phyloP scores from a whole-genome alignment of 192 early-diverging fungal species.

The Entomortierella beljakovae region DNA sequence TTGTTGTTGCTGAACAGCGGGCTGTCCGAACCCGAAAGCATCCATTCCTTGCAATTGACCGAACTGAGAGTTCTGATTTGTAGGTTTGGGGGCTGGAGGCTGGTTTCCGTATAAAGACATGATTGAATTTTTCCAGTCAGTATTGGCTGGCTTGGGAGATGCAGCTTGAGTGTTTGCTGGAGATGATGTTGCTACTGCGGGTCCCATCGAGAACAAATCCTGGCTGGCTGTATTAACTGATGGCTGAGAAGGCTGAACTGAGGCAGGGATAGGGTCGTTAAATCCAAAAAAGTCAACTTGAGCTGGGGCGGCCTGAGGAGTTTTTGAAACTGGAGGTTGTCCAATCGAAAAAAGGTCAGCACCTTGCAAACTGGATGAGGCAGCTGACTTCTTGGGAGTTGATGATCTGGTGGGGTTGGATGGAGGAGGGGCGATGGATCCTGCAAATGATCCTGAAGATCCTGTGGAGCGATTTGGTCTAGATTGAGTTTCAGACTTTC shows the following conservation, averaged over 20 bases:
- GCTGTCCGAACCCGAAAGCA: conserved; percentile 33
- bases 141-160: conserved; percentile 26
- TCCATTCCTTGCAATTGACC: conserved; percentile 49
- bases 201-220: conserved; percentile 32
- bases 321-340: conserved; percentile 20
- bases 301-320: conserved; percentile 2
- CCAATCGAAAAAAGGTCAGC: conserved; percentile 42
- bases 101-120: conserved; percentile 50
- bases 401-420: conserved; percentile 32
- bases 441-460: conserved; percentile 36
- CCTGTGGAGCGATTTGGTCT: conserved; percentile 19
- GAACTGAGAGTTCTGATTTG: conserved; percentile 14
- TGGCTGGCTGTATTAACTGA: conserved; percentile 3
- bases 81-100: conserved; percentile 28
- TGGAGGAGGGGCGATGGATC: conserved; percentile 39
- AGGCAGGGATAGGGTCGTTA: conserved; percentile 26
- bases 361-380: conserved; percentile 28
- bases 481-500: conserved; percentile 27
- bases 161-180: neutral
- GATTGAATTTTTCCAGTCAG: conserved; percentile 52
- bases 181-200: conserved; percentile 5
- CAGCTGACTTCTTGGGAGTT: conserved; percentile 24
- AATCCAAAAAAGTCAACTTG: conserved; percentile 41
- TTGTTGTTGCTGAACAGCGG: conserved; percentile 33
- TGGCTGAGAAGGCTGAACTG: conserved; percentile 5